Conservation (phyloP, 345 rosid species). For the Eutrema japonicum region DNA sequence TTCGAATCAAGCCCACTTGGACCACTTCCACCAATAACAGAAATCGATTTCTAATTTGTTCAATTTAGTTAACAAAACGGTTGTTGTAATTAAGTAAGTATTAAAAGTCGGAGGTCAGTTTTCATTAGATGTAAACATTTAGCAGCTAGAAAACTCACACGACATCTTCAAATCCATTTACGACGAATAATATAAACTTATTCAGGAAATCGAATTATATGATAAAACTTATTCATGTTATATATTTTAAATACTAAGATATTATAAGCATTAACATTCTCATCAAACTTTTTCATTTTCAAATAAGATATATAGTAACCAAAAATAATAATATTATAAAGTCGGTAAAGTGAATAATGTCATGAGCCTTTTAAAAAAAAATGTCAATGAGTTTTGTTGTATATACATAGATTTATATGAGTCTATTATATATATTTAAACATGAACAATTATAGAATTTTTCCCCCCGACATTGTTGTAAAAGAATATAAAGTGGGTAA, state of each 20-base stretch:
- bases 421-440: neutral
- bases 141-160: neutral
- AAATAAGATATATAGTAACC: neutral
- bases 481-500: slow-evolving; percentile 27
- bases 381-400: neutral
- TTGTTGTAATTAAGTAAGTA: neutral
- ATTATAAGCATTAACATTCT: neutral
- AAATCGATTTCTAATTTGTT: neutral
- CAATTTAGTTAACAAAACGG: neutral
- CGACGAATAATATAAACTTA: neutral
- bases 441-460: slow-evolving; percentile 11
- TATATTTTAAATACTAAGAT: slow-evolving; percentile 1
- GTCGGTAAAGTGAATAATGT: neutral
- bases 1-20: slow-evolving; percentile 27
- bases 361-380: neutral
- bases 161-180: neutral
- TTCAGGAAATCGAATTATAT: neutral
- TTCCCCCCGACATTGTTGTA: slow-evolving; percentile 3
- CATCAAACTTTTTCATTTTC: neutral
- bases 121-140: slow-evolving; percentile 8
- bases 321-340: neutral
- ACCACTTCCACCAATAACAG: slow-evolving; percentile 14
- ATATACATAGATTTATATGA: neutral
- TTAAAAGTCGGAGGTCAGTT: neutral
- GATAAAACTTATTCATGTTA: neutral